phyloP scores from a whole-genome alignment of 208 protist species.

The Acanthamoeba sp. region DNA sequence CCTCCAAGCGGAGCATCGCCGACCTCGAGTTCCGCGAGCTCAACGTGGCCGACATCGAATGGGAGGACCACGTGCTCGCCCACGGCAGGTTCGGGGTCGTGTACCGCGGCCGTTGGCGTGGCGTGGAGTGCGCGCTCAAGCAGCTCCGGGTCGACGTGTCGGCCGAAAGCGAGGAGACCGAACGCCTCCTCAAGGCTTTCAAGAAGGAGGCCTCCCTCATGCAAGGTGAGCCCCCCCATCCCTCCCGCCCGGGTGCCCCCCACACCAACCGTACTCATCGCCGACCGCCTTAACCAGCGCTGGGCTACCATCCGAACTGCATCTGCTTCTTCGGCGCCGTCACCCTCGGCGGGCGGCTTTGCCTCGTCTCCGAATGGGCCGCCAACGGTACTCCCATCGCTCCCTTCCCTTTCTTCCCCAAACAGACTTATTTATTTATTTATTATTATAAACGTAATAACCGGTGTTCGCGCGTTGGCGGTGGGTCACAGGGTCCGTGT shows the following conservation, averaged over 20 bases:
- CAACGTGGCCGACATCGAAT: slow-evolving; percentile 1
- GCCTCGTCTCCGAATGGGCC: slow-evolving; percentile 53
- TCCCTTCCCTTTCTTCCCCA: no score
- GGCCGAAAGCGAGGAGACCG: neutral
- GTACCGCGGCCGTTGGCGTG: slow-evolving; percentile 20
- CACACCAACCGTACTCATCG: neutral
- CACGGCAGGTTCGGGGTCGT: slow-evolving; percentile 56
- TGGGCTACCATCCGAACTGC: slow-evolving; percentile 63
- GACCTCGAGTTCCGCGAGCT: slow-evolving; percentile 51
- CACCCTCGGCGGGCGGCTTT: neutral
- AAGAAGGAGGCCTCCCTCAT: slow-evolving; percentile 53
- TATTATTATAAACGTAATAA: no score
- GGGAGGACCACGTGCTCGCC: neutral
- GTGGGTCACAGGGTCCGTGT: slow-evolving; percentile 9
- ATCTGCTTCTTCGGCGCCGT: slow-evolving; percentile 69
- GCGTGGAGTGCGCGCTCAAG: slow-evolving; percentile 58
- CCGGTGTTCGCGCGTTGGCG: neutral
- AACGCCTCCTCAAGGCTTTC: slow-evolving; percentile 49
- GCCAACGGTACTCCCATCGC: neutral
- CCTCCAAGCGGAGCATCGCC: slow-evolving; percentile 1
- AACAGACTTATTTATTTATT: no score
- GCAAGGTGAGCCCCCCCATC: slow-evolving; percentile 17
- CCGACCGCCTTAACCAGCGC: neutral
- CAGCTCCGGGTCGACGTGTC: slow-evolving; percentile 35
- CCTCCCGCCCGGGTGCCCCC: no score